These are phyloP conservation scores for Chaetothyriales sp. DNA, from an alignment of 2,329 filamentous ascomycete species.

Conservation along the genomic window DNA sequence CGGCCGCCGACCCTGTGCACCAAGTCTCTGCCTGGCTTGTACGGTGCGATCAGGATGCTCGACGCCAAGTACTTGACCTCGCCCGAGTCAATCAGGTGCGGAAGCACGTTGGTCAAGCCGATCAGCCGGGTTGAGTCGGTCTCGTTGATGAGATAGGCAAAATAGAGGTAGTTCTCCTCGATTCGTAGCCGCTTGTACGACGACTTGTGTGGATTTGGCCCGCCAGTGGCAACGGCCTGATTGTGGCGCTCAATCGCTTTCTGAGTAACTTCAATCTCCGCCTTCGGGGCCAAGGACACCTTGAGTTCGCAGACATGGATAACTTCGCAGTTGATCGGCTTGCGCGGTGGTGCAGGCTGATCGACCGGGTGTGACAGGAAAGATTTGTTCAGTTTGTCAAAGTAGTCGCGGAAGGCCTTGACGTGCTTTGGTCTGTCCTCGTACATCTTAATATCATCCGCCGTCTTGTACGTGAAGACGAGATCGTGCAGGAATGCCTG, in stretches of 20 bases:
- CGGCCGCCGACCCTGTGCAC: constrained; percentile 77
- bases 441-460: constrained; percentile 64
- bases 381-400: constrained; percentile 59
- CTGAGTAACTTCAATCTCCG: constrained; percentile 73
- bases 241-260: constrained; percentile 86
- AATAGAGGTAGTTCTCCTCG: constrained; percentile 80
- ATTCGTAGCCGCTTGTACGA: constrained; percentile 48
- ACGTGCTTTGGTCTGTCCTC: constrained; percentile 54
- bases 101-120: constrained; percentile 47
- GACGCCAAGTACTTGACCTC: constrained; percentile 75
- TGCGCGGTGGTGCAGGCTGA: constrained; percentile 37
- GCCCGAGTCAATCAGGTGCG: constrained; percentile 45
- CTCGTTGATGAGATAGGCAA: constrained; percentile 69
- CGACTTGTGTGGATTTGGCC: constrained; percentile 28
- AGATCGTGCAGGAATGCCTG: constrained; percentile 67
- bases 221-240: constrained; percentile 19
- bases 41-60: constrained; percentile 77
- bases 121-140: constrained; percentile 60
- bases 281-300: constrained; percentile 59
- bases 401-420: constrained; percentile 72
- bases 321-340: constrained; percentile 62
- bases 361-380: constrained; percentile 30
- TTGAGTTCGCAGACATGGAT: constrained; percentile 70
- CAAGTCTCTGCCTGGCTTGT: constrained; percentile 56
- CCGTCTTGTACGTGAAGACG: constrained; percentile 70